A percentile compares a stretch with the other conserved stretches of the same genome.
phyloP scores from a whole-genome alignment of 192 early-diverging fungal genomes.

The Gaertneriomyces semiglobifer region DNA sequence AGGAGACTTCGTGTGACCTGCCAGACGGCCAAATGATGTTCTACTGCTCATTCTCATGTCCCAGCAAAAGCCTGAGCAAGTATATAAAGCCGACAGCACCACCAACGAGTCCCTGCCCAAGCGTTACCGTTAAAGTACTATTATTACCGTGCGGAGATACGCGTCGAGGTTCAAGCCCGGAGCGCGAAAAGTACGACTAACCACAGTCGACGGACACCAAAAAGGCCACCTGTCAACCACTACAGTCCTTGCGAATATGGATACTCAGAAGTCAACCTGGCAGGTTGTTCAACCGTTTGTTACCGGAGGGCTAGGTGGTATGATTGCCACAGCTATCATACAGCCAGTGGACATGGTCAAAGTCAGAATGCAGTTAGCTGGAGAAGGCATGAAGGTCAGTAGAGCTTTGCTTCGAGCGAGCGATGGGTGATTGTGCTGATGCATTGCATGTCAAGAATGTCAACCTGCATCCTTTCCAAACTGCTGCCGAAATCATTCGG shows the following conservation, averaged over 20 bases:
- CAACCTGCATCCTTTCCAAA: conserved; percentile 32
- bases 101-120: too few relatives aligned
- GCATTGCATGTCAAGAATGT: conserved; percentile 9
- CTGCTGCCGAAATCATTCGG: conserved; percentile 34
- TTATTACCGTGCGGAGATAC: too few relatives aligned
- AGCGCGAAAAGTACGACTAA: too few relatives aligned
- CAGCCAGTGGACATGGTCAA: conserved; percentile 57
- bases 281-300: conserved; percentile 46
- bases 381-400: conserved; percentile 36
- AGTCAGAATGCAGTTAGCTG: conserved; percentile 50
- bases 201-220: too few relatives aligned
- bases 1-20: too few relatives aligned
- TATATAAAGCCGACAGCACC: too few relatives aligned
- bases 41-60: too few relatives aligned
- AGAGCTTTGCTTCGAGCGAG: not conserved
- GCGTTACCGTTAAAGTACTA: too few relatives aligned
- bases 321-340: conserved; percentile 51
- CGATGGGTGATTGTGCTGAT: not conserved
- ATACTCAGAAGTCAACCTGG: conserved; percentile 28
- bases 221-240: too few relatives aligned
- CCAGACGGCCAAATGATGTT: too few relatives aligned
- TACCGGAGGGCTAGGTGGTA: conserved; percentile 45
- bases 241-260: conserved; percentile 12
- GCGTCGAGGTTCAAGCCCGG: too few relatives aligned
- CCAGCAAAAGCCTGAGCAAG: too few relatives aligned